phyloP scores from a whole-genome alignment of 1,139 yeast species.

The Magnusiomyces magnusii region DNA sequence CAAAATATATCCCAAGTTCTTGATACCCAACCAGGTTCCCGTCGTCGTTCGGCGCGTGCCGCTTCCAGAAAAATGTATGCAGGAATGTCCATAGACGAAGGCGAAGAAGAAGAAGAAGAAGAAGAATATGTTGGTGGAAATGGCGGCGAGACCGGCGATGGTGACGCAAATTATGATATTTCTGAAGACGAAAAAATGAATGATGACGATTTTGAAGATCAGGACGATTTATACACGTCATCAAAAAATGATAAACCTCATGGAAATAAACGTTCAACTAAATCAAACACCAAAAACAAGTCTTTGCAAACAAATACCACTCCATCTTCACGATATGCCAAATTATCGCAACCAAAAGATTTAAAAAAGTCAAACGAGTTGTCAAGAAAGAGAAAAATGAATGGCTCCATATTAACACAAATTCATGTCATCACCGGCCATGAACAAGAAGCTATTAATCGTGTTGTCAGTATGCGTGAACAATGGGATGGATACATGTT shows the following conservation, averaged over 20 bases:
- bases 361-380: background rate
- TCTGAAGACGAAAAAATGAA: conserved; percentile 3
- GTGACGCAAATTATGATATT: conserved; percentile 10
- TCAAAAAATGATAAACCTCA: no score
- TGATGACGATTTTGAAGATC: conserved; percentile 15
- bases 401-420: background rate
- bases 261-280: background rate
- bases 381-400: background rate
- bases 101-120: conserved; percentile 11
- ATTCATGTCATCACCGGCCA: conserved; percentile 1
- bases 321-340: background rate
- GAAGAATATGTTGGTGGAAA: conserved; percentile 22
- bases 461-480: background rate
- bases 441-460: background rate
- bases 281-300: background rate
- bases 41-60: no score
- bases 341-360: background rate
- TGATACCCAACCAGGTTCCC: no score
- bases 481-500: conserved; percentile 35
- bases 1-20: no score
- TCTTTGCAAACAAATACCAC: background rate
- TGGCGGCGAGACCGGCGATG: conserved; percentile 16
- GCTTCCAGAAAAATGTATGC: background rate
- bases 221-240: conserved; percentile 3
- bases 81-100: background rate